These are phyloP conservation scores for Psilocybe tampanensis DNA, from an alignment of 768 basidiomycete species.

Conservation along the genomic window DNA sequence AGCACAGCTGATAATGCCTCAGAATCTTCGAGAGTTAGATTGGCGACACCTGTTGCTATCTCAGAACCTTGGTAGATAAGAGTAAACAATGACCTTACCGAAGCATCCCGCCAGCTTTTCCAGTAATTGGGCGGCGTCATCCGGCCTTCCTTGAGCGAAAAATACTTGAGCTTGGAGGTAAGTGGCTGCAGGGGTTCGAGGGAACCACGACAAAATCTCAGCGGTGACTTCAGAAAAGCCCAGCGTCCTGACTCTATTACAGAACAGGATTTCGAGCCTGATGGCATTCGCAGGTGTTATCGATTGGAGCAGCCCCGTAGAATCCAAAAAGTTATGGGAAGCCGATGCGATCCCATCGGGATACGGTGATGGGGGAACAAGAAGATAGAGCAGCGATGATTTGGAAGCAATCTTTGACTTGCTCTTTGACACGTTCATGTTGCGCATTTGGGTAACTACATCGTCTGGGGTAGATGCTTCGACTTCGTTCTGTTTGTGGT, in stretches of 20 bases:
- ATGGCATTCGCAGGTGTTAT: constrained; percentile 69
- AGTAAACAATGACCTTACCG: constrained; percentile 47
- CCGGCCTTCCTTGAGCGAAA: constrained; percentile 65
- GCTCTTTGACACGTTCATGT: constrained; percentile 69
- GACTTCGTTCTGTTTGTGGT: constrained; percentile 8
- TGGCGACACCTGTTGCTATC: constrained; percentile 48
- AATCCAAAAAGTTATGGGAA: constrained; percentile 73
- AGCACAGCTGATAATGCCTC: constrained; percentile 65
- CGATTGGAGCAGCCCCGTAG: constrained; percentile 66
- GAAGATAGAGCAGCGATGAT: constrained; percentile 63
- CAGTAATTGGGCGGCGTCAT: constrained; percentile 72
- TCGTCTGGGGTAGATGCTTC: constrained; percentile 49
- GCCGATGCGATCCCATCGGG: constrained; percentile 54
- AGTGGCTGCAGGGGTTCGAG: constrained; percentile 71
- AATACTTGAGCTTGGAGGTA: constrained; percentile 75
- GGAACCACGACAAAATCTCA: constrained; percentile 76
- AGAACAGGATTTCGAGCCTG: constrained; percentile 70
- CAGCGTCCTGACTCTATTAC: constrained; percentile 64
- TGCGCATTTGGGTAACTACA: constrained; percentile 67
- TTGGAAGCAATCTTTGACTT: constrained; percentile 50
- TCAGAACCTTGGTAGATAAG: constrained; percentile 12
- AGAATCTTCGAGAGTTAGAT: constrained; percentile 57
- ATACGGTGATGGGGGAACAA: constrained; percentile 56
- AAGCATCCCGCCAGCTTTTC: constrained; percentile 78
- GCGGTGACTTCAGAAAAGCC: constrained; percentile 63